phyloP scores from a whole-genome alignment of 2,329 filamentous ascomycete genomes.

The Ophiostoma triangulosporum region DNA sequence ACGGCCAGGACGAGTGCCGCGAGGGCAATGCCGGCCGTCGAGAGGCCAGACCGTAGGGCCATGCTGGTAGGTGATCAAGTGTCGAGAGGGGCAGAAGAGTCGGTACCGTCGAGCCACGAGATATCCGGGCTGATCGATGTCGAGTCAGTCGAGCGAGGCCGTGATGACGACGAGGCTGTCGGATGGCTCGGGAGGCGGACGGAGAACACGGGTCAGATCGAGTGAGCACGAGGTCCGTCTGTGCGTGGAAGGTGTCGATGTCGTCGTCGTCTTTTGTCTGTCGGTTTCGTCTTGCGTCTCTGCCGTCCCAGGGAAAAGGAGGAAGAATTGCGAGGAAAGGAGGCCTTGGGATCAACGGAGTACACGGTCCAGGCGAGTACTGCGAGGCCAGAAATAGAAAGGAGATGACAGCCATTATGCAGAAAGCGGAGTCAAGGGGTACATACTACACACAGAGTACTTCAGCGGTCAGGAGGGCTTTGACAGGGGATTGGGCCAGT shows the following conservation, averaged over 20 bases:
- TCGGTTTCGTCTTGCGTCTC: too few species aligned
- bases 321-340: background rate
- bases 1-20: slow-evolving; percentile 9
- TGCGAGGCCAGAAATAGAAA: slow-evolving; percentile 3
- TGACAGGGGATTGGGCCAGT: background rate
- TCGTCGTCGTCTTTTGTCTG: background rate
- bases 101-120: background rate
- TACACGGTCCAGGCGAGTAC: background rate
- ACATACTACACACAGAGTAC: background rate
- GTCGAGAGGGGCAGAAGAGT: too few species aligned
- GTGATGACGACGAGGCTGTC: background rate
- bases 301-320: slow-evolving; percentile 2
- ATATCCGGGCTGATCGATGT: too few species aligned
- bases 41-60: slow-evolving; percentile 1
- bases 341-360: background rate
- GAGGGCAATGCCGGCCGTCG: slow-evolving; percentile 1
- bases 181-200: slow-evolving; percentile 3
- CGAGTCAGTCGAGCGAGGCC: background rate
- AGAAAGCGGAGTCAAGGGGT: slow-evolving; percentile 1
- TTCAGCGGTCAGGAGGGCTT: background rate
- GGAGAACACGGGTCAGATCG: background rate
- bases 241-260: background rate
- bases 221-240: background rate
- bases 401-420: slow-evolving; percentile 7
- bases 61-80: background rate